A percentile compares a stretch with the other conserved stretches of the same genome.
These are phyloP conservation scores for Neurospora sp. DNA, from an alignment of 495 filamentous ascomycete species.

Conservation along the genomic window DNA sequence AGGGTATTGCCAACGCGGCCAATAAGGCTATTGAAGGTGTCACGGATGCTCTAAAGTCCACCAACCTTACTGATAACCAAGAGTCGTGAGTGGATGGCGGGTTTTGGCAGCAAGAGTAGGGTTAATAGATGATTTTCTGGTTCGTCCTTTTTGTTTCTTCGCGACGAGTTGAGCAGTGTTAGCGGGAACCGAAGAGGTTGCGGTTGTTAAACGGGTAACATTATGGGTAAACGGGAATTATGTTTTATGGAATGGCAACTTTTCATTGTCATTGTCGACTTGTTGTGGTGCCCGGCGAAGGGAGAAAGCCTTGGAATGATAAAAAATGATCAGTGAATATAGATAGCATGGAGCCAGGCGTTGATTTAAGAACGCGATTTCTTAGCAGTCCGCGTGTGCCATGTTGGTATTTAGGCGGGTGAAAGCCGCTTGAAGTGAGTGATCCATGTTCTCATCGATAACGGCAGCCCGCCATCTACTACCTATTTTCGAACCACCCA, in stretches of 20 bases:
- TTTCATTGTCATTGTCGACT: not conserved
- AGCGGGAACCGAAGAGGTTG: not conserved
- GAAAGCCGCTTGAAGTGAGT: not conserved
- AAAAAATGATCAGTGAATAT: not conserved
- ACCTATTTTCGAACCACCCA: not conserved
- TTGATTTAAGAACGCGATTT: not conserved
- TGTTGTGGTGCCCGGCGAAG: not conserved
- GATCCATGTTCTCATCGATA: not conserved
- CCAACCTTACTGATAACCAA: not conserved
- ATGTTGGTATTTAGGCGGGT: not conserved
- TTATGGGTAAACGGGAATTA: not conserved
- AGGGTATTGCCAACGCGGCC: conserved; percentile 11
- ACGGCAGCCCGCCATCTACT: not conserved
- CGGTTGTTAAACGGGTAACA: not conserved
- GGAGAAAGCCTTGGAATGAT: not conserved
- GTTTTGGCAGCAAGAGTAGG: not conserved
- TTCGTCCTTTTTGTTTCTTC: not conserved
- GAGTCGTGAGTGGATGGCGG: not conserved
- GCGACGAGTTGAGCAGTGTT: not conserved
- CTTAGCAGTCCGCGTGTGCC: not conserved
- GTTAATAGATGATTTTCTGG: not conserved
- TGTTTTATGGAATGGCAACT: not conserved
- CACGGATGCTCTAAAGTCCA: not conserved
- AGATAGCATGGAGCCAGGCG: not conserved
- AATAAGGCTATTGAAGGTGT: conserved; percentile 9